Evolutionary conservation across 129 eudicot species (phyloP), one percentile per base, ranked within the genome.

Genomic region (Heracleum sosnowskyi): DNA sequence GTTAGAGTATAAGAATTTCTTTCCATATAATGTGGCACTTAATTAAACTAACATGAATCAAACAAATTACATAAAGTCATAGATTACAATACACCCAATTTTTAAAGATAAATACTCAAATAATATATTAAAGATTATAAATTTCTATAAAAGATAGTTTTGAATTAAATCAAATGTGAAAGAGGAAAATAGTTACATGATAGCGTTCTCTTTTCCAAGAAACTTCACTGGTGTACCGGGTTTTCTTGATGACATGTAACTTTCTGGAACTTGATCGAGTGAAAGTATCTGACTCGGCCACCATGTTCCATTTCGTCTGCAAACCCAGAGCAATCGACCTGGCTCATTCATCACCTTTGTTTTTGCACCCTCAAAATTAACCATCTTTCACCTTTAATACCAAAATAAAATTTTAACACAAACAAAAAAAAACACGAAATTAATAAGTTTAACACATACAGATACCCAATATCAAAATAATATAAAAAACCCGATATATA

Each of bases 201-300:
- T 90, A n/a, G 89, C 88, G 81, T 91, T 95, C 75, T 93, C 92
- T 85, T 94, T 87, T 33, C 94, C 96, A 49, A 93, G 91, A n/a
- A 93, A 91, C 91, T 93, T 93, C 34, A 93, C 89, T 76, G 98
- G 97, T 60, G 95, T 89, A n/a, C n/a, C n/a, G n/a, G n/a, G n/a
- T n/a, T n/a, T n/a, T n/a, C n/a, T n/a, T n/a, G n/a, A n/a, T n/a
- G 79, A 80, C 87, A 87, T 49, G 51, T 82, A 60, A 51, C 80
- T 82, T 44, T 90, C 88, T 1, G 89, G 86, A 62, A 93, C 75
- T 76, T 91, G 95, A 57, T 93, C 94, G 0, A 72, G 29, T 44
- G 94, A 87, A 73, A 93, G 51, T 53, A 91, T 91, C 84, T 86
- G 89, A 17, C 95, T 95, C 57, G 97, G 97, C 98, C 97, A 94